phyloP scores from a whole-genome alignment of 2,329 filamentous ascomycete genomes.

The Verticillium alfalfae region DNA sequence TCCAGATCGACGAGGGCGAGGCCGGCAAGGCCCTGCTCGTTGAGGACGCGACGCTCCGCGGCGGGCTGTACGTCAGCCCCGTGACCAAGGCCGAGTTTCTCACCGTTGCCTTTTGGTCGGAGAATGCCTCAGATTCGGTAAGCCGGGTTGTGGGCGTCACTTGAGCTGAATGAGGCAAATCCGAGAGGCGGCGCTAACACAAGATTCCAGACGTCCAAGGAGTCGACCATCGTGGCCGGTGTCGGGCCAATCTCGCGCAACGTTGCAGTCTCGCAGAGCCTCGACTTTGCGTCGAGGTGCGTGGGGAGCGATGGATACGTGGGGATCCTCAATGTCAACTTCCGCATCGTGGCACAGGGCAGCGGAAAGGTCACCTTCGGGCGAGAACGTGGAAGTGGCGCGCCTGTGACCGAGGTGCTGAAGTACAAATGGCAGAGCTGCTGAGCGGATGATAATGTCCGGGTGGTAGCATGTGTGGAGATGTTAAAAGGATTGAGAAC shows the following conservation, averaged over 20 bases:
- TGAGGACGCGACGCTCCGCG: conserved; percentile 6
- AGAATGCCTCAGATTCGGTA: conserved; percentile 6
- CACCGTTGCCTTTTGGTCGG: conserved; percentile 8
- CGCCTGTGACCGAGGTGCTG: conserved; percentile 7
- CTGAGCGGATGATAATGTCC: background rate
- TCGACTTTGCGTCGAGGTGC: conserved; percentile 8
- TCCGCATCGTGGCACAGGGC: conserved; percentile 10
- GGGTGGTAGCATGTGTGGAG: background rate
- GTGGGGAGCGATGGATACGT: conserved; percentile 6
- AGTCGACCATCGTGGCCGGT: conserved; percentile 3
- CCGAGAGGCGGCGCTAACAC: background rate
- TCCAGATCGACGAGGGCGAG: conserved; percentile 6
- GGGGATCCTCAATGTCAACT: conserved; percentile 11
- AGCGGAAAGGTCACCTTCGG: conserved; percentile 6
- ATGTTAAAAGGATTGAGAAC: background rate
- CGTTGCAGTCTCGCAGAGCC: conserved; percentile 6
- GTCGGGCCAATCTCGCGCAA: conserved; percentile 1
- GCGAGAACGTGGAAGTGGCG: conserved; percentile 1
- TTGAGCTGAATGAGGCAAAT: background rate
- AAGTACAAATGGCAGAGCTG: conserved; percentile 6
- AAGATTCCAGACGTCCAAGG: conserved; percentile 1
- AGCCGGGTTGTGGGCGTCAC: background rate
- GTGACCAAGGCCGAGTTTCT: conserved; percentile 5
- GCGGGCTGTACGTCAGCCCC: conserved; percentile 7
- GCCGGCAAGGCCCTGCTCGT: conserved; percentile 4